These are phyloP conservation scores for Lindgomyces ingoldianus DNA, from an alignment of 495 filamentous ascomycete genomes.

Conservation along the genomic window DNA sequence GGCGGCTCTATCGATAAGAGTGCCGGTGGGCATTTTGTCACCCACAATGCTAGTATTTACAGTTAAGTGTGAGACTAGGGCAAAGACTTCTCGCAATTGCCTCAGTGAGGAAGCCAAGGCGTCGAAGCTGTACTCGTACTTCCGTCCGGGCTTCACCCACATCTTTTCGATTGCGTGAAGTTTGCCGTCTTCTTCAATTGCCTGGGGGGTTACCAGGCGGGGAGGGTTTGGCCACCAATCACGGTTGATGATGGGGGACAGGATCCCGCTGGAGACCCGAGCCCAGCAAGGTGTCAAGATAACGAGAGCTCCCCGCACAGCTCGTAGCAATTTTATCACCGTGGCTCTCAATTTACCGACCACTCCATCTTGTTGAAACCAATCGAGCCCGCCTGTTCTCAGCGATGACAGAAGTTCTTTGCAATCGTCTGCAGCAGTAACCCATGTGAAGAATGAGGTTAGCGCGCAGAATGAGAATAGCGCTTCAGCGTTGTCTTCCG, in stretches of 20 bases:
- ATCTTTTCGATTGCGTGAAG: slow-evolving; percentile 6
- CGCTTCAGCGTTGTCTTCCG: slow-evolving; percentile 26
- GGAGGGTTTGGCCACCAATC: slow-evolving; percentile 23
- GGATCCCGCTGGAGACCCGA: neutral
- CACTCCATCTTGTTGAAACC: neutral
- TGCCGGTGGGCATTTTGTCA: neutral
- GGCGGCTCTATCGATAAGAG: slow-evolving; percentile 2
- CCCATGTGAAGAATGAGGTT: slow-evolving; percentile 9
- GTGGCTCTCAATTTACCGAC: neutral
- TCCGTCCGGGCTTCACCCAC: slow-evolving; percentile 20
- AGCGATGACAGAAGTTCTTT: neutral
- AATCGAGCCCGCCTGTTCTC: neutral
- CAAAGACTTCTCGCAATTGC: slow-evolving; percentile 17
- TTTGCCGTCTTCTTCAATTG: slow-evolving; percentile 17
- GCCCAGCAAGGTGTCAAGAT: slow-evolving; percentile 22
- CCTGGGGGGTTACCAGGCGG: neutral
- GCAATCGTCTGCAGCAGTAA: slow-evolving; percentile 18
- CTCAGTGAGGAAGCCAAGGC: neutral
- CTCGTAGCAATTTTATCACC: neutral
- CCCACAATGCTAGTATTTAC: neutral
- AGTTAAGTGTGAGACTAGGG: slow-evolving; percentile 19
- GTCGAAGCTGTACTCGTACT: slow-evolving; percentile 25
- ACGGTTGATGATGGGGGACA: slow-evolving; percentile 3
- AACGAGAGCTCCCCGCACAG: slow-evolving; percentile 6
- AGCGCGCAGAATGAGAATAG: slow-evolving; percentile 23